These are phyloP conservation scores for Xylaria arbuscula DNA, from an alignment of 2,329 filamentous ascomycete species.

Conservation along the genomic window DNA sequence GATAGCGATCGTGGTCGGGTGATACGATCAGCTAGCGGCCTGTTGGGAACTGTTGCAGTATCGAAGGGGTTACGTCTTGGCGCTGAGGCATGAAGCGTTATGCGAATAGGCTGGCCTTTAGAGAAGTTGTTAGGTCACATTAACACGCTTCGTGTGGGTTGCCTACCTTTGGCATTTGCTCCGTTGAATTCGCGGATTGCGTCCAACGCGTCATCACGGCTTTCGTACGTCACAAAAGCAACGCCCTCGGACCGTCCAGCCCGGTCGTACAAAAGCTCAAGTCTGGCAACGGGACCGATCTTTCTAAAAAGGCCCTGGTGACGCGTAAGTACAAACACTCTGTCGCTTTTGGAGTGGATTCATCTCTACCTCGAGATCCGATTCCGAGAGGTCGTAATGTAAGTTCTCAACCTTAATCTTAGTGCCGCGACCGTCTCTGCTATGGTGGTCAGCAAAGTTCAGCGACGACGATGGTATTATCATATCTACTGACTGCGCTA, in stretches of 20 bases:
- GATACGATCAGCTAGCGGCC: conserved; percentile 70
- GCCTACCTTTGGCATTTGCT: conserved; percentile 83
- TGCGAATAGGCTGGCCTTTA: conserved; percentile 79
- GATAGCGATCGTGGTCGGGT: conserved; percentile 75
- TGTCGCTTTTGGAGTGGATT: neutral
- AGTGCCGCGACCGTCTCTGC: conserved; percentile 66
- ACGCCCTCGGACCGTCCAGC: conserved; percentile 87
- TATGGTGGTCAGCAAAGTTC: conserved; percentile 27
- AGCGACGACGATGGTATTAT: conserved; percentile 14
- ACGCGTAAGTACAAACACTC: conserved; percentile 43
- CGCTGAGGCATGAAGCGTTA: conserved; percentile 71
- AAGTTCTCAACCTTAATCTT: conserved; percentile 89
- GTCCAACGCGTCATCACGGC: conserved; percentile 74
- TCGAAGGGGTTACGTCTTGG: conserved; percentile 68
- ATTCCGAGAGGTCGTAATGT: conserved; percentile 89
- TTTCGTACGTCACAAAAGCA: conserved; percentile 84
- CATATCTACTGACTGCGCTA: conserved; percentile 37
- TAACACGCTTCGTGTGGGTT: neutral
- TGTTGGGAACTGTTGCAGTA: conserved; percentile 64
- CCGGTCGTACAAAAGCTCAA: conserved; percentile 84
- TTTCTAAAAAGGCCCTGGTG: conserved; percentile 79
- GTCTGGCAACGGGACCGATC: conserved; percentile 76
- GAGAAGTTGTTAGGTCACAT: conserved; percentile 19
- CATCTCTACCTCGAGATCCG: conserved; percentile 76
- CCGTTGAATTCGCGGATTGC: conserved; percentile 87